Percentiles rank a stretch among this genome's conserved stretches.
phyloP scores from a whole-genome alignment of 257 asterid genomes.

The Solanum chmielewskii region DNA sequence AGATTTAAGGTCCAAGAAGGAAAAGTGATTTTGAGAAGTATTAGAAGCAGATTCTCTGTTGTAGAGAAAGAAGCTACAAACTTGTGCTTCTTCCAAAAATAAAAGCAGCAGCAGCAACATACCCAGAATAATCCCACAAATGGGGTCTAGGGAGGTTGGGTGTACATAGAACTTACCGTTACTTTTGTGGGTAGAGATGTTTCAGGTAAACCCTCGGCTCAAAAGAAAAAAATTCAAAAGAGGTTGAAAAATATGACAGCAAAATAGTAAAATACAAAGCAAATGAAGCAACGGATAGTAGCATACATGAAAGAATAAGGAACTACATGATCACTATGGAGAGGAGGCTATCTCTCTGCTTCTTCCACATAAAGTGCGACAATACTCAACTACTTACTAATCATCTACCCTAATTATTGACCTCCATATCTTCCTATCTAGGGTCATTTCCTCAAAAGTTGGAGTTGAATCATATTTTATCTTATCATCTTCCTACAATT shows the following conservation, averaged over 20 bases:
- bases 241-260: not conserved
- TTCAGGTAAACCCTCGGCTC: not conserved
- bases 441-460: not conserved
- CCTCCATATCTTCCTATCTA: not conserved
- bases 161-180: not conserved
- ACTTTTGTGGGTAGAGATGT: not conserved
- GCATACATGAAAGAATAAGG: not conserved
- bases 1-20: not conserved
- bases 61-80: not conserved
- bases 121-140: not conserved
- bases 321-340: not conserved
- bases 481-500: not conserved
- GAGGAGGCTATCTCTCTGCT: not conserved
- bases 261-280: not conserved
- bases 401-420: not conserved
- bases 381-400: not conserved
- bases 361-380: not conserved
- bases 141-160: not conserved
- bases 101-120: not conserved
- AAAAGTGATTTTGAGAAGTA: not conserved
- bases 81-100: not conserved
- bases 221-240: not conserved
- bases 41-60: not conserved
- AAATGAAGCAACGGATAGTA: not conserved
- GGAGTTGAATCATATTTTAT: not conserved